These are phyloP conservation scores for Malus hybrid DNA, from an alignment of 331 rosid genomes.

Conservation along the genomic window DNA sequence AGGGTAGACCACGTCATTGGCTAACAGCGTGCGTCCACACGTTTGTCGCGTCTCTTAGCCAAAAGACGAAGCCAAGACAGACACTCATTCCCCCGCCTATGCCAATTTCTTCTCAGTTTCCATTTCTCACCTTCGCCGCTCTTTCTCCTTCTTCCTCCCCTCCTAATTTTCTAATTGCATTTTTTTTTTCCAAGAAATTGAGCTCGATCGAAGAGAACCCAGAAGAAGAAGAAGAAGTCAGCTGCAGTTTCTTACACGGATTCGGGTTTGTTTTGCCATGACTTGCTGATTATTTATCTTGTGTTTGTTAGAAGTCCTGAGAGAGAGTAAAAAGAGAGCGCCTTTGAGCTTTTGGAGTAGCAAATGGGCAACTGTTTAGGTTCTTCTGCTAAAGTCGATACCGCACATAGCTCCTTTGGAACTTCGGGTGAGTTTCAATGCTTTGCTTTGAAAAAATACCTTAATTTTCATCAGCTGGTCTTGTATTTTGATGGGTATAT, in stretches of 20 bases:
- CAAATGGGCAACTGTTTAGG: slow-evolving; percentile 50
- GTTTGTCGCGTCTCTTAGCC: background rate
- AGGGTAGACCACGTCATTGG: slow-evolving; percentile 2
- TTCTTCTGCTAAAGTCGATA: slow-evolving; percentile 53
- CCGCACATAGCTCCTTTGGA: slow-evolving; percentile 28
- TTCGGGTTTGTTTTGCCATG: background rate
- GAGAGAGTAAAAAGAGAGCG: background rate
- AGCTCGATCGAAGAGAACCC: background rate
- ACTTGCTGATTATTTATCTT: background rate
- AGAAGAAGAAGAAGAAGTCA: background rate
- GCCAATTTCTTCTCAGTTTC: background rate
- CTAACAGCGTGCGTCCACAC: background rate
- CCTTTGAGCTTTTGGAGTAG: background rate
- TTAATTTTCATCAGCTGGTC: background rate
- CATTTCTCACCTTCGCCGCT: background rate
- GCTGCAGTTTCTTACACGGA: background rate
- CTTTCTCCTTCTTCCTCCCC: background rate
- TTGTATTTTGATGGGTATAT: background rate
- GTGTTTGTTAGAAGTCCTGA: background rate
- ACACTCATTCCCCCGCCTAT: background rate
- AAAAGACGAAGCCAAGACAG: background rate
- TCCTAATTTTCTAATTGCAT: background rate
- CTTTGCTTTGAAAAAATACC: background rate
- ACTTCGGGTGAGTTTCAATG: slow-evolving; percentile 22
- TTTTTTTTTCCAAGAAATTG: background rate